Conservation (phyloP, 1,284 basidiomycete species). For the Austroboletus rostrupii region DNA sequence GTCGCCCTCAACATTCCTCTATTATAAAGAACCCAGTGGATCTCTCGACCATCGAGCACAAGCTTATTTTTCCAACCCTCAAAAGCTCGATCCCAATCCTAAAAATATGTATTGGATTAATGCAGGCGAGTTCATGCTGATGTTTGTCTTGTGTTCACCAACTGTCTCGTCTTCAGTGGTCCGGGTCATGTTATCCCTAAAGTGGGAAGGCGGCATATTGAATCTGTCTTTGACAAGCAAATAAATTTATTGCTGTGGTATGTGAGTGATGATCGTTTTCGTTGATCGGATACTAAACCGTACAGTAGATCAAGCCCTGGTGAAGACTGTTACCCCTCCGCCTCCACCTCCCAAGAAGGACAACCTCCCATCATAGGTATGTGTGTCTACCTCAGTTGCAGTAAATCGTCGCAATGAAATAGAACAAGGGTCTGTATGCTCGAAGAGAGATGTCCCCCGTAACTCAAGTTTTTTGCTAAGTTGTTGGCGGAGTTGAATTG, state of each 20-base stretch:
- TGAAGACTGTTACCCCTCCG: constrained; percentile 50
- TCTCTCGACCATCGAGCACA: constrained; percentile 89
- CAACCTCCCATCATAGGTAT: too few species aligned
- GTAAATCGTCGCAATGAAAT: too few species aligned
- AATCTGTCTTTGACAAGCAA: constrained; percentile 85
- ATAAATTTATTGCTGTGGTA: constrained; percentile 84
- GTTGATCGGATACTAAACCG: constrained; percentile 16
- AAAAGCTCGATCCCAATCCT: constrained; percentile 67
- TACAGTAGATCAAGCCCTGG: constrained; percentile 46
- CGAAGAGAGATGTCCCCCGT: too few species aligned
- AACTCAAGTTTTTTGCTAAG: too few species aligned
- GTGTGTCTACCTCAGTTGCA: too few species aligned
- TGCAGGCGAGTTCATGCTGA: constrained; percentile 81
- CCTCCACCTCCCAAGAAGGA: constrained; percentile 45
- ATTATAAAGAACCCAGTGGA: constrained; percentile 95
- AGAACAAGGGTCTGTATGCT: too few species aligned
- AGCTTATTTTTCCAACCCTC: constrained; percentile 77
- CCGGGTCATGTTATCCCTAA: constrained; percentile 77
- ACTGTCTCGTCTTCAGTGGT: constrained; percentile 91
- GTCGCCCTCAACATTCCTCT: constrained; percentile 84
- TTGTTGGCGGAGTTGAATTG: too few species aligned
- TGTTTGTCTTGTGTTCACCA: constrained; percentile 83
- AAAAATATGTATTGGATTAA: constrained; percentile 69
- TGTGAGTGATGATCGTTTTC: constrained; percentile 30
- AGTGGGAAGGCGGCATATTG: constrained; percentile 80